Evolutionary conservation across 2,329 filamentous ascomycete genomes (phyloP).

Genomic region (Neoscytalidium dimidiatum): DNA sequence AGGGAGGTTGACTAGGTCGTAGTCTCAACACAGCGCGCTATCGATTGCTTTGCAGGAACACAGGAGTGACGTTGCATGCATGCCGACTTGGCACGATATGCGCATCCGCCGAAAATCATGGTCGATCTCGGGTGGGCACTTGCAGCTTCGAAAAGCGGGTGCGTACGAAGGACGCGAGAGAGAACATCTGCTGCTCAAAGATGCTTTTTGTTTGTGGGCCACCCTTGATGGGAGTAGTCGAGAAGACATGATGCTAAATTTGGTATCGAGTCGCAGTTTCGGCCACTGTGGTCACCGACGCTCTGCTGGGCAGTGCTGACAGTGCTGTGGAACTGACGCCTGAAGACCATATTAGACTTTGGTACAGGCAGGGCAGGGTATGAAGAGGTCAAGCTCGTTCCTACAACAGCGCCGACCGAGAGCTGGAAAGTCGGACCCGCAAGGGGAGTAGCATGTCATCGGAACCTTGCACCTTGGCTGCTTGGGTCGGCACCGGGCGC

Average conservation of each 20-base stretch:
- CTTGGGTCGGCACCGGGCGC: not conserved
- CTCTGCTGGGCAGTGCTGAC: not conserved
- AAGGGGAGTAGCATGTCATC: not conserved
- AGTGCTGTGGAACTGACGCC: not conserved
- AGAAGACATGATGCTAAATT: not conserved
- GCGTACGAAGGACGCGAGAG: not conserved
- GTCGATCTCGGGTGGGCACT: not conserved
- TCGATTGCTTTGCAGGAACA: not conserved
- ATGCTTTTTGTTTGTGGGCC: not conserved
- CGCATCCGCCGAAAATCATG: slow-evolving; percentile 3
- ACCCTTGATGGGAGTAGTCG: not conserved
- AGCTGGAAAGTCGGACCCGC: not conserved
- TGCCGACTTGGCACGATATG: not conserved
- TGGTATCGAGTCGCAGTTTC: not conserved
- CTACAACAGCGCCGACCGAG: too few relatives aligned
- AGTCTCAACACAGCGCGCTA: not conserved
- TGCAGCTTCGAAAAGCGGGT: not conserved
- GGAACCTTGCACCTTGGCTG: too few relatives aligned
- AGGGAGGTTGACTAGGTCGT: not conserved
- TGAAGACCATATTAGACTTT: too few relatives aligned
- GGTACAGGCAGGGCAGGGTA: too few relatives aligned
- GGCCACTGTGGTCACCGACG: not conserved
- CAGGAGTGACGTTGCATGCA: not conserved
- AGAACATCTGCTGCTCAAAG: not conserved
- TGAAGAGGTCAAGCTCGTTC: too few relatives aligned